phyloP scores from a whole-genome alignment of 495 filamentous ascomycete genomes.

The Podospora bellae-mahoneyi region DNA sequence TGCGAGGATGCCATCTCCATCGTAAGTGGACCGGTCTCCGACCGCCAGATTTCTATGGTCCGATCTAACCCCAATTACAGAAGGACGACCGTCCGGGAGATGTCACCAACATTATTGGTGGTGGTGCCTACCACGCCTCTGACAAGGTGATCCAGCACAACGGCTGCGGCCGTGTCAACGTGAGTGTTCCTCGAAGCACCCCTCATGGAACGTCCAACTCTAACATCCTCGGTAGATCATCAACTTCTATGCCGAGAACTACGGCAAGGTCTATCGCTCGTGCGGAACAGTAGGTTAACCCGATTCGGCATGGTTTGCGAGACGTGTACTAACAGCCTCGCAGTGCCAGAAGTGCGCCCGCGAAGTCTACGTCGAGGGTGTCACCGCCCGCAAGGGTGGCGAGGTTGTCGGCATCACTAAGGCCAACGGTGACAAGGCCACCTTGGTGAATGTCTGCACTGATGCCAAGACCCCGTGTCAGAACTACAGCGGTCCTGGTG shows the following conservation, averaged over 20 bases:
- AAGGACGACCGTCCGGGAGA: conserved; percentile 16
- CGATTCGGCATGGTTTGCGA: not conserved
- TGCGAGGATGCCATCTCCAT: conserved; percentile 47
- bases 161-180: conserved; percentile 31
- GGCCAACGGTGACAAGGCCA: not conserved
- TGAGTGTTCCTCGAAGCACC: not conserved
- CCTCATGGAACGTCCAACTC: not conserved
- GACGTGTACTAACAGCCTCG: not conserved
- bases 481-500: not conserved
- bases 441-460: not conserved
- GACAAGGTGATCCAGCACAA: conserved; percentile 46
- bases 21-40: not conserved
- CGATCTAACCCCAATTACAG: conserved; percentile 27
- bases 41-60: no score
- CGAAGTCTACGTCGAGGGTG: not conserved
- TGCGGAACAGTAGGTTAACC: not conserved
- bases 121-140: conserved; percentile 54
- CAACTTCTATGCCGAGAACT: conserved; percentile 49
- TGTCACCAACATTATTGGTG: conserved; percentile 49
- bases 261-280: conserved; percentile 43
- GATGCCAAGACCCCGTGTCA: not conserved
- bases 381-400: not conserved
- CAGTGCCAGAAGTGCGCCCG: not conserved
- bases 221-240: conserved; percentile 34
- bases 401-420: not conserved